These are phyloP conservation scores for Beta macrorhiza DNA, from an alignment of 179 eudicot genomes.

Conservation along the genomic window DNA sequence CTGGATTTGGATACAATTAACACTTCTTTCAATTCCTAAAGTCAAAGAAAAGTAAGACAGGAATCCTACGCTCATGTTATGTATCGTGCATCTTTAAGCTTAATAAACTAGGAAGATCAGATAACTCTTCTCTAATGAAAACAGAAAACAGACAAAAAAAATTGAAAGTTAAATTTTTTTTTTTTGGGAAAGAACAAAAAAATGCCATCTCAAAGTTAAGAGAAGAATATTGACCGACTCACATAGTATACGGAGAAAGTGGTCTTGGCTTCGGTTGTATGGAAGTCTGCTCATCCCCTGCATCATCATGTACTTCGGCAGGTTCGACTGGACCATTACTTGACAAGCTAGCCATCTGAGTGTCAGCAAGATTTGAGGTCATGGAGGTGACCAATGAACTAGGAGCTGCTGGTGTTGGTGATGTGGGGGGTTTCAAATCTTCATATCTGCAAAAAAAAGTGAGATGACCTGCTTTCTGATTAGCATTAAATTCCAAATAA, in stretches of 20 bases:
- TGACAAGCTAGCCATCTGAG: slow-evolving; percentile 25
- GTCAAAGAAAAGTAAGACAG: neutral
- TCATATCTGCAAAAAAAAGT: slow-evolving; percentile 46
- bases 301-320: slow-evolving; percentile 8
- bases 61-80: neutral
- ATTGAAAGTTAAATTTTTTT: too few relatives aligned
- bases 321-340: slow-evolving; percentile 27
- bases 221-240: slow-evolving; percentile 17
- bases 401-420: slow-evolving; percentile 64
- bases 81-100: neutral
- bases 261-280: slow-evolving; percentile 42
- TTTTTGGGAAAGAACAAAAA: too few relatives aligned
- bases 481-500: neutral
- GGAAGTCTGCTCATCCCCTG: slow-evolving; percentile 15
- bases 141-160: too few relatives aligned
- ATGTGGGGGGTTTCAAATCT: slow-evolving; percentile 68
- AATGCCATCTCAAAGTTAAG: neutral
- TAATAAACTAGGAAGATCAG: neutral
- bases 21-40: neutral
- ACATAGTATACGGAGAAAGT: slow-evolving; percentile 69
- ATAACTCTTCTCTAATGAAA: neutral
- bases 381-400: slow-evolving; percentile 19
- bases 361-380: slow-evolving; percentile 16
- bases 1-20: neutral
- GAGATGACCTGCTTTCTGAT: neutral